Base-by-base conservation (phyloP, 2,329 filamentous ascomycete genomes). In the Phyllachora maydis region DNA sequence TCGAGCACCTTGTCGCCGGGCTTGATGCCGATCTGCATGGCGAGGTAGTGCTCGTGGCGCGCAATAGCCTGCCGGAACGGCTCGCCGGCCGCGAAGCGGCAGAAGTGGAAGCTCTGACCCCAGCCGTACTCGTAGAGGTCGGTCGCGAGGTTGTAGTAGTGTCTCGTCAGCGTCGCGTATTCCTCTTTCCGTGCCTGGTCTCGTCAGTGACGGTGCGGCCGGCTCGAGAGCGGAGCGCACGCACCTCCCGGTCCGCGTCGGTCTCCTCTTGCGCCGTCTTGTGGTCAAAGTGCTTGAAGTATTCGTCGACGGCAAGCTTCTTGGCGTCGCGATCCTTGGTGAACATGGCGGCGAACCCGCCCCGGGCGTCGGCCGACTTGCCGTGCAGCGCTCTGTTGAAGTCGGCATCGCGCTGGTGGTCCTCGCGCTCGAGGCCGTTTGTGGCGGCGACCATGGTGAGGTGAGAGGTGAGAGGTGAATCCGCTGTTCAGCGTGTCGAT, bases 81-180 rank as follows among this genome's bases (percentile, higher is more conserved):
- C 56, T 98, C 88, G 43, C 76, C 75, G 36, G 71, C 57, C 26
- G 79, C 76, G 52, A 85, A 93, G 32, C 85, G 81, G 56, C 79
- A 91, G 64, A 98, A 95, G 55, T 98, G 85, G 65, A 98, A 98
- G 23, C 74, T 85, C 41, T 82, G 72, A 31, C 79, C 79, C 83
- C 88, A 98, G 39, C 83, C 88, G 39, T 92, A 88, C 58, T 95
- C 88, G 59, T 92, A 92, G 23, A 92, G 52, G 43, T 92, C 83
- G 36, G 83, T 93, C n/a, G 79, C 82, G 23, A 92, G 67, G 54
- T 93, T 91, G 59, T 93, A 93, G 63, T 93, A 92, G 49, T 93
- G 82, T 59, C 78, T 71, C 22, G 85, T 93, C 43, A 95, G 54
- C 17, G 81, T 90, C 25, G 83, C 85, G 49, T 95, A 95, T 54